Evolutionary conservation across 257 asterid species (phyloP), one percentile per base, ranked within the genome.

Genomic region (Coffea eugenioides): DNA sequence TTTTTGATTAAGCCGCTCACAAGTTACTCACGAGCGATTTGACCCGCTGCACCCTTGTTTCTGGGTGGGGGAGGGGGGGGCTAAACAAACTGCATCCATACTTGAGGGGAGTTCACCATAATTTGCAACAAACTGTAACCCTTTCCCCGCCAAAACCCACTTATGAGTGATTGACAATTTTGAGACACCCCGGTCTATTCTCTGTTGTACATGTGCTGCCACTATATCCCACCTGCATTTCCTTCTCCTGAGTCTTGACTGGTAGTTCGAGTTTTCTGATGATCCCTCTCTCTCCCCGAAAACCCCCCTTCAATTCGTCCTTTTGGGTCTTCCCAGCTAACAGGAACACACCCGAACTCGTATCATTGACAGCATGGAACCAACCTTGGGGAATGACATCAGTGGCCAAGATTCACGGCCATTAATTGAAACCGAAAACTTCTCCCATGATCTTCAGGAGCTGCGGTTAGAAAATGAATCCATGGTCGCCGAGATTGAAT

Each of bases 211-310:
- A 39, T 39, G 4, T 4, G 43, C 43, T 39, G 43, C 43, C 43
- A 39, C 0, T 39, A 4, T 49, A 49, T 49, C 54, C 59, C 21
- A 23, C 73, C 75, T 21, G 75, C n/a, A 71, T 39, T 71, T 71
- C 75, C 41, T n/a, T 71, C 39, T 74, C 16, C 9, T 12, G 48
- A 68, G 25, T 69, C 27, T 71, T 73, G 78, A 80, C 82, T 61
- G 82, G 78, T 73, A 80, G 82, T 80, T 80, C 0, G 48, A 34
- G 57, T 21, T 31, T 51, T 65, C 57, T 14, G 71, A 36, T 27
- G 11, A 18, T 46, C 3, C 27, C 65, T 3, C 49, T 3, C 13
- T 5, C 27, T 71, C 71, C 62, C 49, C 43, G 11, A 11, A 15
- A 16, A 34, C 21, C 69, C 16, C 27, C 16, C 10, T n/a, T 13